A percentile compares a stretch with the other conserved stretches of the same genome.
Conservation (phyloP, 2,329 filamentous ascomycete species). For the Xylariaceae sp. region DNA sequence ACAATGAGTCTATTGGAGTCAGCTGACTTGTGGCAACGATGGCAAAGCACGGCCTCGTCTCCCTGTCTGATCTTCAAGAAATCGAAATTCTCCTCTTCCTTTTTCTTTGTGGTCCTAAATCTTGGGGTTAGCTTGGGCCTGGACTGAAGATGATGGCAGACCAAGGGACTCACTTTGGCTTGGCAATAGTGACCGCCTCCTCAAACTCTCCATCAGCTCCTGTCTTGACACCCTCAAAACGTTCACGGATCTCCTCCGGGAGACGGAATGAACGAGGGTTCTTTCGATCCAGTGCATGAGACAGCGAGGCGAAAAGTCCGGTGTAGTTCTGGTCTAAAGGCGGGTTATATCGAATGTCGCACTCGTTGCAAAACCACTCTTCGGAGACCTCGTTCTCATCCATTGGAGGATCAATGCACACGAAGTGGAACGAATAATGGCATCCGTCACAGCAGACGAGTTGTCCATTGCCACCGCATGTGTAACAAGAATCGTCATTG, state of each 20-base stretch:
- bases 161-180: constrained; percentile 54
- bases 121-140: constrained; percentile 30
- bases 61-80: constrained; percentile 66
- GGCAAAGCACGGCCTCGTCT: constrained; percentile 76
- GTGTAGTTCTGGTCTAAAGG: constrained; percentile 42
- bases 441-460: constrained; percentile 94
- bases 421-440: constrained; percentile 83
- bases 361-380: constrained; percentile 84
- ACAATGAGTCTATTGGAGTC: constrained; percentile 69
- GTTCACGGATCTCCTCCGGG: constrained; percentile 67
- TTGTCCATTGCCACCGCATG: constrained; percentile 79
- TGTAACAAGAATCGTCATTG: constrained; percentile 86
- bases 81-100: constrained; percentile 62
- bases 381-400: constrained; percentile 62
- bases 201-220: constrained; percentile 78
- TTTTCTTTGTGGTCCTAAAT: constrained; percentile 47
- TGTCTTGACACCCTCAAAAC: constrained; percentile 77
- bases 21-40: constrained; percentile 67
- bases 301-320: constrained; percentile 61
- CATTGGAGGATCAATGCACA: constrained; percentile 80
- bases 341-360: constrained; percentile 50
- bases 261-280: constrained; percentile 73
- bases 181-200: constrained; percentile 51
- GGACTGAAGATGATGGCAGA: neutral
- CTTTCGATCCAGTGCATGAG: constrained; percentile 63